Evolutionary conservation across 257 asterid genomes (phyloP).

Genomic region (Misopates orontium): DNA sequence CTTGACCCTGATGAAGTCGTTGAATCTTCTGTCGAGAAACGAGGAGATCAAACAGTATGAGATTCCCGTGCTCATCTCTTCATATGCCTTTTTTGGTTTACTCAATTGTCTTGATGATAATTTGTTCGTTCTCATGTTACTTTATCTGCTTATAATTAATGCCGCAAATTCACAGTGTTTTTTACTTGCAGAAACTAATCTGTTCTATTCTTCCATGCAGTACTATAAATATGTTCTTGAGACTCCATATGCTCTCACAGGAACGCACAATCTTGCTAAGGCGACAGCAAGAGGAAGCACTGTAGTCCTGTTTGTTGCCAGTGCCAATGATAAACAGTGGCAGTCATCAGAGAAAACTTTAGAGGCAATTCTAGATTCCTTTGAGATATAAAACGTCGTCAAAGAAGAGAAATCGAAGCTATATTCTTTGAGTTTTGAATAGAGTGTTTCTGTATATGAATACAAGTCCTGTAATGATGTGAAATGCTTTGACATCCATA

Average conservation of each 20-base stretch:
- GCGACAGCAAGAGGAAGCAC: constrained; percentile 95
- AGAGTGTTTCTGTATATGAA: constrained; percentile 7
- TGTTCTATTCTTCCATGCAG: constrained; percentile 41
- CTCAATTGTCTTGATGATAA: background rate
- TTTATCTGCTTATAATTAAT: background rate
- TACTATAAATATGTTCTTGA: constrained; percentile 84
- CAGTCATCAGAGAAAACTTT: constrained; percentile 64
- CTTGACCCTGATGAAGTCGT: constrained; percentile 85
- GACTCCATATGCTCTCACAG: constrained; percentile 92
- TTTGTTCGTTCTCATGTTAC: background rate
- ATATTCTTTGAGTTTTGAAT: constrained; percentile 4
- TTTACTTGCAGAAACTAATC: background rate
- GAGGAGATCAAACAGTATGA: constrained; percentile 78
- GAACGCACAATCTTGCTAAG: constrained; percentile 91
- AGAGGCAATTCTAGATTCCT: constrained; percentile 83
- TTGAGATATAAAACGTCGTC: constrained; percentile 49
- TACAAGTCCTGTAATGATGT: background rate
- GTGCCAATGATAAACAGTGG: constrained; percentile 94
- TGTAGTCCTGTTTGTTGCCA: constrained; percentile 82
- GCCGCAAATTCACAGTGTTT: background rate
- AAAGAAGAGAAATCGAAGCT: constrained; percentile 9
- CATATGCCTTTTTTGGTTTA: background rate
- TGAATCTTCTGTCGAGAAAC: constrained; percentile 71
- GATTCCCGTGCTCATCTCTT: background rate
- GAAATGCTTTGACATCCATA: background rate